Percentiles rank a stretch among this genome's conserved stretches.
Evolutionary conservation across 1,284 basidiomycete species (phyloP).

Genomic region (Mrakiaceae sp.): DNA sequence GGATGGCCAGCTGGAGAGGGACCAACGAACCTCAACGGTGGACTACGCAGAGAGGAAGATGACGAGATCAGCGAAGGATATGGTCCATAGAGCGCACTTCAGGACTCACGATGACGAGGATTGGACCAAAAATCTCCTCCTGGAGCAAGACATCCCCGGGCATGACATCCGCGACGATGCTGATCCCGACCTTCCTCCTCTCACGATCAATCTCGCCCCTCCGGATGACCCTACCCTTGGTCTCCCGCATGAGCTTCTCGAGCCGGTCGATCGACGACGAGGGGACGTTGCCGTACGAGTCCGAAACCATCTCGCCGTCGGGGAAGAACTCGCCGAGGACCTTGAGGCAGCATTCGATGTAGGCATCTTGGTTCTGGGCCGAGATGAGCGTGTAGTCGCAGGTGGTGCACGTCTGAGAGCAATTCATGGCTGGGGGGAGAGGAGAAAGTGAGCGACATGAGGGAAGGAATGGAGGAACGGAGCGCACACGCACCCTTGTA

Average conservation of each 20-base stretch:
- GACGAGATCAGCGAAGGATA: background rate
- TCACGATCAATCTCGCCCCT: constrained; percentile 8
- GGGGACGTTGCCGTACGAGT: constrained; percentile 13
- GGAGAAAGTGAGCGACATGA: background rate
- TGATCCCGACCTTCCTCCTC: constrained; percentile 64
- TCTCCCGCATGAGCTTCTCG: constrained; percentile 1
- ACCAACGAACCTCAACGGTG: background rate
- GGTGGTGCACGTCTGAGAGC: constrained; percentile 10
- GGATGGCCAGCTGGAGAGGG: background rate
- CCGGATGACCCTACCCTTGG: constrained; percentile 9
- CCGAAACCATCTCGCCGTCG: background rate
- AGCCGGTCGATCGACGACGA: background rate
- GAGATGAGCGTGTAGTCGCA: constrained; percentile 2
- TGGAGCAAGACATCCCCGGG: constrained; percentile 5
- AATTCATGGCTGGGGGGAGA: background rate
- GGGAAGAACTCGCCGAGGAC: constrained; percentile 7
- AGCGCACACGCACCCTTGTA: background rate
- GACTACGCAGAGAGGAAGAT: background rate
- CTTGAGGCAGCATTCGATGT: background rate
- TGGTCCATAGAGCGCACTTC: background rate
- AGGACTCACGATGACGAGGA: constrained; percentile 3
- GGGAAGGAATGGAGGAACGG: background rate
- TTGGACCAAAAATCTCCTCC: constrained; percentile 17
- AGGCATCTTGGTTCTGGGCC: background rate
- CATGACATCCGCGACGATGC: constrained; percentile 9